Base-by-base conservation (phyloP, 768 basidiomycete species). In the Auriscalpium vulgare region DNA sequence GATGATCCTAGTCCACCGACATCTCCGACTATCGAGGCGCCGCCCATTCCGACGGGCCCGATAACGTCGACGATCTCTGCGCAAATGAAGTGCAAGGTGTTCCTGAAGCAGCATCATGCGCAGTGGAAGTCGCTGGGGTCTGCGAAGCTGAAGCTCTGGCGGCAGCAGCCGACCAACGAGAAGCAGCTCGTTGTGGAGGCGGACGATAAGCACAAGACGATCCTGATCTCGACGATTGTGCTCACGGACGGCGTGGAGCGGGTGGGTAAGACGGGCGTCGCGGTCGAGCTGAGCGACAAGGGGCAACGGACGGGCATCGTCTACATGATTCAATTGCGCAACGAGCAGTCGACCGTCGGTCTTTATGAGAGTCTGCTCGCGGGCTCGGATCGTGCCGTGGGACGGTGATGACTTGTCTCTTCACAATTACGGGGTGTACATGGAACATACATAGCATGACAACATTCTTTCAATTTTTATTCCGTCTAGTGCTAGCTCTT, bases 231-330 rank as follows among this genome's bases (percentile, higher is more conserved):
- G 44, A 97, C 97, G 7, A 97, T 98, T 59, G 91, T 99, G 35
- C 75, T 97, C 51, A 91, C 87, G 5, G 95, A 97, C 68, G 97
- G 95, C 8, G 95, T 98, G 29, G 97, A 99, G 72, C 79, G 95
- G 47, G 95, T 99, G n/a, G 97, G 91, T 19, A 97, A 95, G 74
- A 98, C 95, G 2, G 97, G 97, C 13, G 87, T 99, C 43, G 97
- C 97, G 47, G 87, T 99, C 59, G 95, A 98, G 71, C 73, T 99
- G 51, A 94, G 91, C 69, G 91, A 95, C 74, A 78, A 84, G 55
- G 97, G 97, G n/a, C 70, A 81, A 50, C 81, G 95, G 57, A 95
- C 95, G 13, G 97, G 95, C 23, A 84, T 97, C 66, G 76, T 98
- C 55, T 97, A 99, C 71, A 97, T 99, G 97, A 85, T 98, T 54